Evolutionary conservation across 805 yeast species (phyloP), one percentile per base, ranked within the genome.

Genomic region (Lipomyces yamanashiensis): DNA sequence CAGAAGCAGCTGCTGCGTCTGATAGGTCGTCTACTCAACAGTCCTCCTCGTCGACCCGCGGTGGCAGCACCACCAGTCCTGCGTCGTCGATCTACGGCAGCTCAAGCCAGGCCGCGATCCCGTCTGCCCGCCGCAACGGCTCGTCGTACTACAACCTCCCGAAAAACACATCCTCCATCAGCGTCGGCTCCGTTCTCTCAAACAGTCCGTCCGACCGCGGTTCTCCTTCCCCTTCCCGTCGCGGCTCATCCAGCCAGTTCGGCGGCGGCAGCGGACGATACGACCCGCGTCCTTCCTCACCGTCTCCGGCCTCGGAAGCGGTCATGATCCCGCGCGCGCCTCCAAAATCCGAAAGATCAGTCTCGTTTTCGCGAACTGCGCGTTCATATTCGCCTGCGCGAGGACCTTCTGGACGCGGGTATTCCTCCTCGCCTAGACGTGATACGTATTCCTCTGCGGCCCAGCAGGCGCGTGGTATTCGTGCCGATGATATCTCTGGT

Each of bases 361-460:
- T 48, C 40, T 57, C 61, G 8, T 61, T 45, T 28, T 61, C 65
- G 28, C 61, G 62, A 7, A 52, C 58, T 9, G 8, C 61, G 9
- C 48, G 41, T 19, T 41, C 55, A 13, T 58, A 45, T 36, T 58
- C 53, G 23, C 51, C 58, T 43, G 21, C 28, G 5, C 28, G 5
- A 28, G 28, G 28, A 28, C 28, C 28, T 28, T 28, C 44, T 23
- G 7, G 37, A 12, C 56, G 56, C 7, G 58, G 39, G 7, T 55
- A 15, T 40, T 54, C 59, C 7, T 28, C 58, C 36, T 64, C 64
- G 19, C 67, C 69, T 12, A 55, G 69, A 7, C 59, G 67, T 0
- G 63, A 58, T 36, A 54, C 59, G 6, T 65, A 65, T 47, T 58
- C 63, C 3, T 58, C 67, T 8, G 58, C 66, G 9, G 53, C 67